phyloP scores from a whole-genome alignment of 73 alveolate genomes.

The Tetrahymena malaccensis region DNA sequence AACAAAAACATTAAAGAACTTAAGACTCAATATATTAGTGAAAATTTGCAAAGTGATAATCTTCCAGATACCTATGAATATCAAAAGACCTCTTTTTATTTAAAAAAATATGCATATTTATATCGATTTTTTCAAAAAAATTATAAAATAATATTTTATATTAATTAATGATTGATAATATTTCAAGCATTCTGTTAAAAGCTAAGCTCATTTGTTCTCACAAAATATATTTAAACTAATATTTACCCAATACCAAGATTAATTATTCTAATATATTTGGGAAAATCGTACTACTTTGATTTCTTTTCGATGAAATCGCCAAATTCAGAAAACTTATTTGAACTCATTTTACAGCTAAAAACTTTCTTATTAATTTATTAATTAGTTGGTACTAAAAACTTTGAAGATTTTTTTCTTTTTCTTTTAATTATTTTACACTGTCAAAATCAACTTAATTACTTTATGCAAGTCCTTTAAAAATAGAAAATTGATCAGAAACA shows the following conservation, averaged over 20 bases:
- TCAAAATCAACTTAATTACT: background rate
- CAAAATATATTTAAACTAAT: background rate
- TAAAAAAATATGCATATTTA: background rate
- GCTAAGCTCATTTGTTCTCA: background rate
- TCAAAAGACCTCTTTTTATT: background rate
- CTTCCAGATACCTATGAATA: background rate
- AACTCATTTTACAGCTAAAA: background rate
- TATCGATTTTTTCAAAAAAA: no score
- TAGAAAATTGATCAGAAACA: background rate
- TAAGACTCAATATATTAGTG: background rate
- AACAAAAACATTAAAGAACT: background rate
- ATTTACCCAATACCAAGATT: background rate
- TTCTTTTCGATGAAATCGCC: background rate
- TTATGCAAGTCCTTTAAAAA: background rate
- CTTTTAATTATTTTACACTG: no score
- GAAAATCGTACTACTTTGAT: background rate
- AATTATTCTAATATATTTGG: background rate
- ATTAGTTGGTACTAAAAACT: background rate
- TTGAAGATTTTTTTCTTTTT: background rate
- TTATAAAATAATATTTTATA: no score
- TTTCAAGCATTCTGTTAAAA: background rate
- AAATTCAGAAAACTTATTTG: background rate
- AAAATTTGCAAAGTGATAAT: background rate
- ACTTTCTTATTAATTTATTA: background rate
- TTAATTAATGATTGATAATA: no score